Percentiles rank a stretch among this genome's conserved stretches.
phyloP scores from a whole-genome alignment of 768 basidiomycete species.

The Gloeostereum incarnatum region DNA sequence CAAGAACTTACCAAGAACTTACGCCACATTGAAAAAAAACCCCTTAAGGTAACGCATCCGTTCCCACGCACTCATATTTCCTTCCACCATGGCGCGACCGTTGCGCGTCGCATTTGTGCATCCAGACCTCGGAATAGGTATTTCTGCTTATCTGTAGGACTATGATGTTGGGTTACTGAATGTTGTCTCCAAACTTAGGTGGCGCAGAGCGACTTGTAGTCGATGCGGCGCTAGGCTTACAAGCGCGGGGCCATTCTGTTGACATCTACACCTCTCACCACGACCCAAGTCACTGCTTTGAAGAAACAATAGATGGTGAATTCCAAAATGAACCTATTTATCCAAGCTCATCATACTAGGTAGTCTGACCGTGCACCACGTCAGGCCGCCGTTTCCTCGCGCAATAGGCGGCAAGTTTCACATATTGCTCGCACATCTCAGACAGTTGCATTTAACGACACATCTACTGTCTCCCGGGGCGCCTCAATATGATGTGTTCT shows the following conservation, averaged over 20 bases:
- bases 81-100: not conserved
- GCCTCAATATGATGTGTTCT: constrained; percentile 70
- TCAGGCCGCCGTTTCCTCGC: constrained; percentile 72
- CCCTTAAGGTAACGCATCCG: no score
- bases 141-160: constrained; percentile 9
- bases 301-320: constrained; percentile 87
- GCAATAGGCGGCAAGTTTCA: constrained; percentile 75
- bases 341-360: constrained; percentile 35
- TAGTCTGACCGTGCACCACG: constrained; percentile 65
- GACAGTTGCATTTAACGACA: constrained; percentile 75
- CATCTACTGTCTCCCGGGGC: constrained; percentile 46
- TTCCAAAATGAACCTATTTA: not conserved
- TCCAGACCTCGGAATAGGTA: constrained; percentile 93
- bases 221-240: constrained; percentile 87
- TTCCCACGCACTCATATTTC: no score
- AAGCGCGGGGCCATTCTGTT: constrained; percentile 75
- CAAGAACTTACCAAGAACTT: no score
- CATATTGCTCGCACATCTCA: constrained; percentile 80
- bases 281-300: constrained; percentile 80
- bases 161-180: constrained; percentile 8
- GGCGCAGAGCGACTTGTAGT: constrained; percentile 94
- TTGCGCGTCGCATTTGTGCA: constrained; percentile 78
- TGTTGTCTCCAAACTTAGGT: constrained; percentile 35
- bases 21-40: no score
- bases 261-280: constrained; percentile 93